Conservation (phyloP, 176 grass and related monocot genomes). For the Rhynchospora breviuscula region DNA sequence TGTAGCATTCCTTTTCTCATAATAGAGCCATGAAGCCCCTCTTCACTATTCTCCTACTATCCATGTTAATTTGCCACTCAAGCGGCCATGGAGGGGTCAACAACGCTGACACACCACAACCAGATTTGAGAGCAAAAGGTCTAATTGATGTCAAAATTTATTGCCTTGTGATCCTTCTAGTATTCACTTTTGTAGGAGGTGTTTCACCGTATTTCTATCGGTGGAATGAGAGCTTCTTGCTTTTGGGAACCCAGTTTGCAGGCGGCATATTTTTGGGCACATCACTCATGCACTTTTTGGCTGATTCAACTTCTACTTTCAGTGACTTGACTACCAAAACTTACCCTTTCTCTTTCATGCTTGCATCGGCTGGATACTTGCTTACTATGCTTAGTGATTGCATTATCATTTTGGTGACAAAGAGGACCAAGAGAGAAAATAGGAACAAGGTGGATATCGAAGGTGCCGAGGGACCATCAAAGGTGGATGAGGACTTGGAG, state of each 20-base stretch:
- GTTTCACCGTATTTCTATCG: slow-evolving; percentile 80
- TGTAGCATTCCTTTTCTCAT: neutral
- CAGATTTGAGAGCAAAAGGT: slow-evolving; percentile 18
- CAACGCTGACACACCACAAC: neutral
- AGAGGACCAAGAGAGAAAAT: slow-evolving; percentile 3
- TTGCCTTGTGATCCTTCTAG: slow-evolving; percentile 75
- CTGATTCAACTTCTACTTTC: slow-evolving; percentile 45
- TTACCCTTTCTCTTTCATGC: slow-evolving; percentile 80
- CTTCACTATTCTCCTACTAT: slow-evolving; percentile 21
- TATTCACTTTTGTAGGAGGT: slow-evolving; percentile 58
- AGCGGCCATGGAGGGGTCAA: slow-evolving; percentile 32
- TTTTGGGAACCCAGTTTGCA: slow-evolving; percentile 81
- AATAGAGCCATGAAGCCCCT: neutral
- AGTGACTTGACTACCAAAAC: slow-evolving; percentile 25
- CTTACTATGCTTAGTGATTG: slow-evolving; percentile 71
- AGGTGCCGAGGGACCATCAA: neutral
- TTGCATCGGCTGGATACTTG: slow-evolving; percentile 56
- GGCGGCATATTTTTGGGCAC: slow-evolving; percentile 71
- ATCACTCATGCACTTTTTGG: slow-evolving; percentile 71
- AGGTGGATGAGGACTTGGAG: neutral
- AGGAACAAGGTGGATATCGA: slow-evolving; percentile 6
- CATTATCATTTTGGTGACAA: slow-evolving; percentile 30
- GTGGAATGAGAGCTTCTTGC: slow-evolving; percentile 76
- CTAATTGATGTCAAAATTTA: slow-evolving; percentile 62
- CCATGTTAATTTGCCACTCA: neutral